Conservation (phyloP, 306 rosid genomes). For the Pyrus pyrifolia region DNA sequence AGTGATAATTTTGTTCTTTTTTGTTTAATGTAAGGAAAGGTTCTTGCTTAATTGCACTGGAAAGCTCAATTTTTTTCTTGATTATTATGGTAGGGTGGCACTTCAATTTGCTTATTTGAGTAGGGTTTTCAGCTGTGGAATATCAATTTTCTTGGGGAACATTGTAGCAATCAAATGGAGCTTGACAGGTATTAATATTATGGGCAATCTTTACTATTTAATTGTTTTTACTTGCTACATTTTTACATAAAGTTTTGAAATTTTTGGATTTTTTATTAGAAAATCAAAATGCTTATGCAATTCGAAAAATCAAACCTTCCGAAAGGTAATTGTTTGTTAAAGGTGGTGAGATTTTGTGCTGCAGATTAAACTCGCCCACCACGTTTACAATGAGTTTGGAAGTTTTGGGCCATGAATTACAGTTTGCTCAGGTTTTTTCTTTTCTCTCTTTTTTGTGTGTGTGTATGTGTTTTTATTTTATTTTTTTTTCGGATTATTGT, state of each 20-base stretch:
- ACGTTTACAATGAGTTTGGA: slow-evolving; percentile 84
- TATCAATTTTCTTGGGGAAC: background rate
- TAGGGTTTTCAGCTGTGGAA: background rate
- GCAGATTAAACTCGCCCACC: slow-evolving; percentile 75
- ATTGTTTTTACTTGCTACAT: background rate
- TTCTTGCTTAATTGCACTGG: background rate
- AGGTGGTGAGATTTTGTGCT: slow-evolving; percentile 1
- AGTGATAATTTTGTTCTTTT: background rate
- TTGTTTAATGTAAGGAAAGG: background rate
- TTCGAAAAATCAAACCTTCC: background rate
- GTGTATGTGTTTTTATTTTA: background rate
- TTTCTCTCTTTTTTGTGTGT: background rate
- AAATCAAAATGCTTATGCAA: background rate
- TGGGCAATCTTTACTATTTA: background rate
- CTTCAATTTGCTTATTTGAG: background rate
- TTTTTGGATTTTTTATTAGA: background rate
- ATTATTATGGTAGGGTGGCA: background rate
- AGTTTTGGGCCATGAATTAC: slow-evolving; percentile 74
- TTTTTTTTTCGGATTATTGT: background rate
- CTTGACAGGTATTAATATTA: slow-evolving; percentile 28
- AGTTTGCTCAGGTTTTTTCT: slow-evolving; percentile 63
- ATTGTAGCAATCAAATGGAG: slow-evolving; percentile 27
- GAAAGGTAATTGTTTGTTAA: background rate
- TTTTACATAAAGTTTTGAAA: background rate
- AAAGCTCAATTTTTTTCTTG: background rate